A percentile compares a stretch with the other conserved stretches of the same genome.
Conservation (phyloP, 768 basidiomycete genomes). For the Cyclocybe aegerita region DNA sequence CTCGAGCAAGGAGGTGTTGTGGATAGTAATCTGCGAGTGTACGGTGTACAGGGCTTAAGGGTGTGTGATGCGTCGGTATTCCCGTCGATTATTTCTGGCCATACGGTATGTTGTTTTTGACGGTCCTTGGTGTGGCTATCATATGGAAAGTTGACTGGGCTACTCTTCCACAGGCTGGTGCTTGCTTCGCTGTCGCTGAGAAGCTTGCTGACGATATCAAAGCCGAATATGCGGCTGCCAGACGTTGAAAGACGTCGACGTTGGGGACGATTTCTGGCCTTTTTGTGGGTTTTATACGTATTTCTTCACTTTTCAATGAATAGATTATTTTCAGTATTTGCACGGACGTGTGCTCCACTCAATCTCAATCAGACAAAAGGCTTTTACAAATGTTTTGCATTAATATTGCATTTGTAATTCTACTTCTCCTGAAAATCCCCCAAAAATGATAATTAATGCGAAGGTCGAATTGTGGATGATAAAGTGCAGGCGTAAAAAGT, state of each 20-base stretch:
- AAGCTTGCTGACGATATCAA: conserved; percentile 35
- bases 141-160: no score
- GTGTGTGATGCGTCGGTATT: conserved; percentile 43
- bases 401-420: conserved; percentile 12
- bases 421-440: conserved; percentile 3
- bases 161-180: conserved; percentile 24
- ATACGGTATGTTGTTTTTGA: conserved; percentile 27
- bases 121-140: not conserved
- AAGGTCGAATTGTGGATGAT: conserved; percentile 11
- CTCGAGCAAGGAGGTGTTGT: conserved; percentile 41
- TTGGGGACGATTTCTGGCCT: not conserved
- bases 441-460: conserved; percentile 13
- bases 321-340: not conserved
- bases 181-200: conserved; percentile 31
- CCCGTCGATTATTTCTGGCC: conserved; percentile 39
- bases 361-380: not conserved
- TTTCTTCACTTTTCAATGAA: not conserved
- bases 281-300: not conserved
- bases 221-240: conserved; percentile 14
- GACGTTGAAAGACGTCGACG: not conserved
- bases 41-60: conserved; percentile 41
- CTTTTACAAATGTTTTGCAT: conserved; percentile 9
- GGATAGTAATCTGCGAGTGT: conserved; percentile 40
- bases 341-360: no score
- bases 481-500: conserved; percentile 12